Conservation (phyloP, 169 alveolate species). For the Eimeria zaria region DNA sequence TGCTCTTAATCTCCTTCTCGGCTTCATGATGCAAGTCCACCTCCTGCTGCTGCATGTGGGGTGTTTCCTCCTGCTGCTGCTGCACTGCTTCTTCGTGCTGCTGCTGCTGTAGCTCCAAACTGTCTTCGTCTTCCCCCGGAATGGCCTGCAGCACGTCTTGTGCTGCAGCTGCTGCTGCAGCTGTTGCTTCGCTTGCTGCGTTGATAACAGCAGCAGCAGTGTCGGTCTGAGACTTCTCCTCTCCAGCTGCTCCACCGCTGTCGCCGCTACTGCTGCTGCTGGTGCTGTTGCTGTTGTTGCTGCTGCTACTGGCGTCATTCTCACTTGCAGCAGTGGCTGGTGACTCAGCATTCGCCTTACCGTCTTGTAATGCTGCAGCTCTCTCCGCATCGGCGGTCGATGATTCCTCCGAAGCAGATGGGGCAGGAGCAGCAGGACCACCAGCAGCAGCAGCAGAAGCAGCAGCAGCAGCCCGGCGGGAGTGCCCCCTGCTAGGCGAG, state of each 20-base stretch:
- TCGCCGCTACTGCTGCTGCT: too few relatives aligned
- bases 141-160: background rate
- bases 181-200: constrained; percentile 48
- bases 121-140: background rate
- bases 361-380: background rate
- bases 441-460: constrained; percentile 21
- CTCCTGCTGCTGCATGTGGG: constrained; percentile 55
- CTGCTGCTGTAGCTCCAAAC: constrained; percentile 69
- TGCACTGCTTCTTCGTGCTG: constrained; percentile 28
- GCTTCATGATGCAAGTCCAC: constrained; percentile 19
- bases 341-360: background rate
- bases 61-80: constrained; percentile 43
- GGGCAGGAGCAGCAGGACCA: too few relatives aligned
- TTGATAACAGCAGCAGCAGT: constrained; percentile 30
- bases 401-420: background rate
- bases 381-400: background rate
- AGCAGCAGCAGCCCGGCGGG: constrained; percentile 18
- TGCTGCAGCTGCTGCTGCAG: constrained; percentile 60
- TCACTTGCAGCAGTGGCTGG: background rate
- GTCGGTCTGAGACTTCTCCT: background rate
- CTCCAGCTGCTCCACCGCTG: constrained; percentile 8
- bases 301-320: constrained; percentile 11
- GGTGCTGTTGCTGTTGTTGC: constrained; percentile 32
- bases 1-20: background rate
- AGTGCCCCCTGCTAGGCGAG: background rate